phyloP scores from a whole-genome alignment of 2,329 filamentous ascomycete genomes.

The Phaeomoniella chlamydospora region DNA sequence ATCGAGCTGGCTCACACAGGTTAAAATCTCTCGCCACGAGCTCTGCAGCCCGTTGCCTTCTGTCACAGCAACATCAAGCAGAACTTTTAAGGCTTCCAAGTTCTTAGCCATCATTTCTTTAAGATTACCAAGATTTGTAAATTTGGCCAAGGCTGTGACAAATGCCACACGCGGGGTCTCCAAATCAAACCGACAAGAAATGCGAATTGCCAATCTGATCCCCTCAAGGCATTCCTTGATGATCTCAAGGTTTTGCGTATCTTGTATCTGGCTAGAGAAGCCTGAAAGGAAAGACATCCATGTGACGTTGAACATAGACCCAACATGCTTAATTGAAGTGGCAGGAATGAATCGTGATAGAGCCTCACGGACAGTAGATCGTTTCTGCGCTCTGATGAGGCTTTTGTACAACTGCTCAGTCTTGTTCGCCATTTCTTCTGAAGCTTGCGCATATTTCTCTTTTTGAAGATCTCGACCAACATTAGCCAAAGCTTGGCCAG shows the following conservation, averaged over 20 bases:
- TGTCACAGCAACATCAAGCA: conserved; percentile 82
- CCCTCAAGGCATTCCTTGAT: conserved; percentile 89
- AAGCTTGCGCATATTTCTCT: conserved; percentile 88
- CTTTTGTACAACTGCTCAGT: conserved; percentile 84
- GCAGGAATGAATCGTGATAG: conserved; percentile 71
- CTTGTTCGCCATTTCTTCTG: conserved; percentile 77
- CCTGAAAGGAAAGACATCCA: conserved; percentile 99
- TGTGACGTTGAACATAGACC: conserved; percentile 95
- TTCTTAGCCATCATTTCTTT: conserved; percentile 95
- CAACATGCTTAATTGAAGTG: conserved; percentile 85
- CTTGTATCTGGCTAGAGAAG: conserved; percentile 82
- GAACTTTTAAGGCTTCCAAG: conserved; percentile 78
- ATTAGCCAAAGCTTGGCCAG: conserved; percentile 80
- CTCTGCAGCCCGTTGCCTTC: conserved; percentile 80
- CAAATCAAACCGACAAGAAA: conserved; percentile 85
- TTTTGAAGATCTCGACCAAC: conserved; percentile 82
- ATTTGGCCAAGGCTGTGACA: conserved; percentile 80
- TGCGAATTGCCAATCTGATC: conserved; percentile 83
- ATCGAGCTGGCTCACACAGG: conserved; percentile 91
- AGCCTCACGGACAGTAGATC: conserved; percentile 57
- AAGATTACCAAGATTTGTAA: conserved; percentile 89
- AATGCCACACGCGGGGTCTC: conserved; percentile 91
- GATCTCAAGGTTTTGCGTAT: conserved; percentile 81
- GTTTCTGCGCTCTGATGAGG: conserved; percentile 75
- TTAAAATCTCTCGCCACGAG: conserved; percentile 91